These are phyloP conservation scores for Zygosaccharomyces rouxii DNA, from an alignment of 805 yeast genomes.

Conservation along the genomic window DNA sequence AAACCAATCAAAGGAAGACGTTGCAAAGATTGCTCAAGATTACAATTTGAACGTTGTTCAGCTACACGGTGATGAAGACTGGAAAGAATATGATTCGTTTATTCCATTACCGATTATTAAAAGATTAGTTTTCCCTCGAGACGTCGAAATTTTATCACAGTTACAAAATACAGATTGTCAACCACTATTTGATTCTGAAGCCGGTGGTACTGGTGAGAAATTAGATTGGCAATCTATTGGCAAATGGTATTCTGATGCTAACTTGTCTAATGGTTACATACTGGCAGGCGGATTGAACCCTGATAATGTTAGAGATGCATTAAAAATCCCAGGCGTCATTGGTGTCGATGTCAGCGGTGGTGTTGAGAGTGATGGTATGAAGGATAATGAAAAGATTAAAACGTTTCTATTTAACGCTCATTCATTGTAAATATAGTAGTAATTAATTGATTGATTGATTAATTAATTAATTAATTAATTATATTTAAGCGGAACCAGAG, in stretches of 20 bases:
- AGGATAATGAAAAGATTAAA: constrained; percentile 61
- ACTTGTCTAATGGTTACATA: constrained; percentile 40
- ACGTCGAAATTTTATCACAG: constrained; percentile 25
- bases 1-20: constrained; percentile 68
- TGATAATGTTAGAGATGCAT: constrained; percentile 60
- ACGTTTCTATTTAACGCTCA: constrained; percentile 55
- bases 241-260: constrained; percentile 37
- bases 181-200: constrained; percentile 77
- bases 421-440: neutral
- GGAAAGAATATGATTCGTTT: constrained; percentile 39
- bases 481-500: constrained; percentile 59
- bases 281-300: constrained; percentile 90
- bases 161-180: constrained; percentile 39
- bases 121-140: constrained; percentile 57
- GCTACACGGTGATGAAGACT: constrained; percentile 66
- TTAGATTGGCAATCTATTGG: constrained; percentile 64
- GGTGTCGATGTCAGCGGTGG: constrained; percentile 97
- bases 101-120: constrained; percentile 59
- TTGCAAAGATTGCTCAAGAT: constrained; percentile 39
- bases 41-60: constrained; percentile 73
- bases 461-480: neutral
- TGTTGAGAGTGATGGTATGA: constrained; percentile 73
- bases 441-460: neutral
- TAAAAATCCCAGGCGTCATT: constrained; percentile 49
- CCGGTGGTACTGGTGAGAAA: constrained; percentile 86